Evolutionary conservation across 2,329 filamentous ascomycete species (phyloP).

Genomic region (Fonsecaea multimorphosa): DNA sequence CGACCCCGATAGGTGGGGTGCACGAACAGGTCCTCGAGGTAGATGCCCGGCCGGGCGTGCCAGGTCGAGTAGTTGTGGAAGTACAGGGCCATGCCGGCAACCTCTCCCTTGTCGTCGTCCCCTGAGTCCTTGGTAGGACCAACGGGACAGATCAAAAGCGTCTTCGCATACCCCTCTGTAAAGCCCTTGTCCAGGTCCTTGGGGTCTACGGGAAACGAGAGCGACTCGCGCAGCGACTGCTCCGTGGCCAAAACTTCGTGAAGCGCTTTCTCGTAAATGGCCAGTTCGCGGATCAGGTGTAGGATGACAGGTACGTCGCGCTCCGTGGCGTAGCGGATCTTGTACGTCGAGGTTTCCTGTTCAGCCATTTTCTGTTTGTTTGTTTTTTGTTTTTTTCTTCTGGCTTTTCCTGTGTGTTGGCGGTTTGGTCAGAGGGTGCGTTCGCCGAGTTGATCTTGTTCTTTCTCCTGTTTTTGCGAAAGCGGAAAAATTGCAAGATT

Average conservation of each 20-base stretch:
- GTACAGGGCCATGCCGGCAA: constrained; percentile 83
- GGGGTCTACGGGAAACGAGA: constrained; percentile 70
- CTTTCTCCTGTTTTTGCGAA: too few species aligned
- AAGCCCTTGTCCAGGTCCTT: constrained; percentile 41
- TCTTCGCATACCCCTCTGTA: constrained; percentile 70
- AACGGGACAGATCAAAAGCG: constrained; percentile 67
- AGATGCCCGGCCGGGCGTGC: constrained; percentile 84
- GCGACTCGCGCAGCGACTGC: constrained; percentile 71
- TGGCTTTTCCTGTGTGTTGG: background rate
- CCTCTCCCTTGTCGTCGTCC: constrained; percentile 43
- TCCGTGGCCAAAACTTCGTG: constrained; percentile 79
- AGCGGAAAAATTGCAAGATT: too few species aligned
- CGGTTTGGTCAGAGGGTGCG: background rate
- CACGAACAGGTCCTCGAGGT: constrained; percentile 93
- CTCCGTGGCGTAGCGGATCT: constrained; percentile 39
- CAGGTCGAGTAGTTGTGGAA: constrained; percentile 98
- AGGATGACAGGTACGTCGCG: constrained; percentile 84
- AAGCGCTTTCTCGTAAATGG: constrained; percentile 82
- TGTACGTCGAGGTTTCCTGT: constrained; percentile 32
- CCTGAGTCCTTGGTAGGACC: constrained; percentile 45
- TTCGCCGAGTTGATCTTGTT: too few species aligned
- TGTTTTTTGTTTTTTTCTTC: too few species aligned
- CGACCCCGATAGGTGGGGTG: constrained; percentile 70
- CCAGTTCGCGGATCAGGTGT: constrained; percentile 80
- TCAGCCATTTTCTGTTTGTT: constrained; percentile 39